These are phyloP conservation scores for Rhizopogon roseolus DNA, from an alignment of 768 basidiomycete species.

Conservation along the genomic window DNA sequence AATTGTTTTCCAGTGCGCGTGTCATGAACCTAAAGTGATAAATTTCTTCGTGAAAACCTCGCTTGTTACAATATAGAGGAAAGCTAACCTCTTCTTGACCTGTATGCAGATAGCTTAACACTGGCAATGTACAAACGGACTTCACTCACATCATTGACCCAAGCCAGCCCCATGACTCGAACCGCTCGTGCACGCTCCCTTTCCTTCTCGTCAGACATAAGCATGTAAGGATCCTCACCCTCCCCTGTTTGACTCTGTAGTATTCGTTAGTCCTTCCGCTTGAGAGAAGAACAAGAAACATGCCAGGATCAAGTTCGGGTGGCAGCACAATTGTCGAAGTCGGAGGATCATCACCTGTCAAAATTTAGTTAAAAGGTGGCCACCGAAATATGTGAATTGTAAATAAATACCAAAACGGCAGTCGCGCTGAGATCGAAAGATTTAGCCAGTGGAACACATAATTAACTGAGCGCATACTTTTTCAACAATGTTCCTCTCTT, in stretches of 20 bases:
- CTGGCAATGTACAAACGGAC: neutral
- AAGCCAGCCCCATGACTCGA: constrained; percentile 39
- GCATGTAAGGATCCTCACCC: constrained; percentile 45
- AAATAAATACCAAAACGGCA: neutral
- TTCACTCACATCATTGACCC: constrained; percentile 19
- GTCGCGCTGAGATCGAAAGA: neutral
- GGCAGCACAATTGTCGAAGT: constrained; percentile 68
- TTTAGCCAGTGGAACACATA: neutral
- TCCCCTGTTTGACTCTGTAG: constrained; percentile 37
- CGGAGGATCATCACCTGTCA: constrained; percentile 67
- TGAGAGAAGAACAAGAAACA: constrained; percentile 13
- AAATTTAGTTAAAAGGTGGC: constrained; percentile 27
- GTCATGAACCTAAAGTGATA: constrained; percentile 35
- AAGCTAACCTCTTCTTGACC: constrained; percentile 34
- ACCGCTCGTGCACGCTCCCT: constrained; percentile 54
- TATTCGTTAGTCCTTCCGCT: neutral
- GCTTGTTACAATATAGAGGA: neutral
- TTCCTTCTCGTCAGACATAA: constrained; percentile 43
- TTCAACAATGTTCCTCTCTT: constrained; percentile 62
- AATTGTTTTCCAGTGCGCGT: constrained; percentile 40
- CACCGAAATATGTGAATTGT: constrained; percentile 12
- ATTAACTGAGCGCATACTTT: constrained; percentile 41
- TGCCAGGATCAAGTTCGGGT: constrained; percentile 67
- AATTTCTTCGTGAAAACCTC: neutral
- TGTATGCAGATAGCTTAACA: constrained; percentile 5